Base-by-base conservation (phyloP, 202 grass and related monocot genomes). In the Alloteropsis angusta region DNA sequence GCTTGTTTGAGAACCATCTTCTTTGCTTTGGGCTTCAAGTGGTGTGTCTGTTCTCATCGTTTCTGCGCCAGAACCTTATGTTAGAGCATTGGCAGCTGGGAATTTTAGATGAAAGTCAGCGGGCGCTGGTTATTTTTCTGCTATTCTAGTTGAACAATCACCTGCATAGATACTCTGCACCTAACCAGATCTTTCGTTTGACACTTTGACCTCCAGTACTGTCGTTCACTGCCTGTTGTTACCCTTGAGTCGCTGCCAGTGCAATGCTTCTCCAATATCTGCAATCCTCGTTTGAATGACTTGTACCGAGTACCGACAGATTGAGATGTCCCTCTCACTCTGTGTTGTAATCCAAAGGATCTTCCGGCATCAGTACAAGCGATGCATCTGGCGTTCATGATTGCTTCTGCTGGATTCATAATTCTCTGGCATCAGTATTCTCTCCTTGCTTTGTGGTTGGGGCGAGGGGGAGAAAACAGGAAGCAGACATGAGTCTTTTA, bases 251-350 rank as follows among this genome's bases (percentile, higher is more conserved):
- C 7, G 41, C 22, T 68, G 34, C 1, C 34, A 46, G 48, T 74
- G 48, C 66, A 52, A 78, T 14, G 19, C 15, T 15, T 34, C 61
- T 22, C 35, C 74, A 67, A 58, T 45, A 68, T 69, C 64, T 8
- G 49, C n/a, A 17, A 12, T 35, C 30, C 35, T 18, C 13, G 4
- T 8, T 39, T 41, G 36, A 44, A 68, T 62, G 77, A 6, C 15
- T 5, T 49, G 77, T 74, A 74, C 80, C 34, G 60, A 54, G 84
- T 74, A 74, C 80, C 43, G 75, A 68, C 74, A 78, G 72, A 11
- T 60, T 58, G 13, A 6, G 39, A 49, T 56, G 42, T 56, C 7
- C 18, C 36, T 22, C 25, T 65, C 16, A 23, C 13, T 30, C 45
- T 13, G 34, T 43, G 64, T 37, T 60, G 8, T 7, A 47, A 30